Evolutionary conservation across 2,329 filamentous ascomycete genomes (phyloP).

Genomic region (Paraphoma chrysanthemicola): DNA sequence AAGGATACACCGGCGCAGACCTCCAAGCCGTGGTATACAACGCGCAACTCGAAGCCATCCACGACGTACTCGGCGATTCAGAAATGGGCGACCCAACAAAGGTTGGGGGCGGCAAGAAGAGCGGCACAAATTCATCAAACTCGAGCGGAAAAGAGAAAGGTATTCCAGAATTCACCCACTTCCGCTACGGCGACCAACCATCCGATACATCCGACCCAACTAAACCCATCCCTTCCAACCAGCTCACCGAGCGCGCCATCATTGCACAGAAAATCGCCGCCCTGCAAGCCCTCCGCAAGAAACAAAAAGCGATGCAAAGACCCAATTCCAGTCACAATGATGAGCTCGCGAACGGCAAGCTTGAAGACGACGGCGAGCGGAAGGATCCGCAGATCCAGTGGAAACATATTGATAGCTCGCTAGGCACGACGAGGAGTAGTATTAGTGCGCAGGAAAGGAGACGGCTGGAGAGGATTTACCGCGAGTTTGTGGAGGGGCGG

Average conservation of each 20-base stretch:
- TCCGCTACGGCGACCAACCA: slow-evolving; percentile 73
- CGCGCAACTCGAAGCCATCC: slow-evolving; percentile 94
- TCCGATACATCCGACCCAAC: slow-evolving; percentile 36
- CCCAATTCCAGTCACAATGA: slow-evolving; percentile 22
- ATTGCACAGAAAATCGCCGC: slow-evolving; percentile 83
- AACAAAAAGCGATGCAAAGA: slow-evolving; percentile 59
- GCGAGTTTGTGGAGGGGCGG: slow-evolving; percentile 88
- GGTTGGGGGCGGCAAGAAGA: slow-evolving; percentile 39
- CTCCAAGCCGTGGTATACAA: slow-evolving; percentile 95
- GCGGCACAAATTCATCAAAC: slow-evolving; percentile 22
- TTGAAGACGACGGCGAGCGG: slow-evolving; percentile 37
- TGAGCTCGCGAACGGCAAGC: slow-evolving; percentile 21
- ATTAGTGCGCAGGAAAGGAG: slow-evolving; percentile 80
- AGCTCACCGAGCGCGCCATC: slow-evolving; percentile 77
- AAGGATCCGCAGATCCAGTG: slow-evolving; percentile 83
- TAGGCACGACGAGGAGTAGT: slow-evolving; percentile 79
- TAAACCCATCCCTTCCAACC: slow-evolving; percentile 57
- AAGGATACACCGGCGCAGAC: slow-evolving; percentile 93
- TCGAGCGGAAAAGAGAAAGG: slow-evolving; percentile 29
- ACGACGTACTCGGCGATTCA: slow-evolving; percentile 79
- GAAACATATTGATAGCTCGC: slow-evolving; percentile 80
- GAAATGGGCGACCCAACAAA: slow-evolving; percentile 39
- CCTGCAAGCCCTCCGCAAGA: slow-evolving; percentile 74
- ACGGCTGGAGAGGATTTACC: slow-evolving; percentile 81
- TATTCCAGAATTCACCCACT: slow-evolving; percentile 63